Base-by-base conservation (phyloP, 495 filamentous ascomycete species). In the Penicillium atrosanguineum region DNA sequence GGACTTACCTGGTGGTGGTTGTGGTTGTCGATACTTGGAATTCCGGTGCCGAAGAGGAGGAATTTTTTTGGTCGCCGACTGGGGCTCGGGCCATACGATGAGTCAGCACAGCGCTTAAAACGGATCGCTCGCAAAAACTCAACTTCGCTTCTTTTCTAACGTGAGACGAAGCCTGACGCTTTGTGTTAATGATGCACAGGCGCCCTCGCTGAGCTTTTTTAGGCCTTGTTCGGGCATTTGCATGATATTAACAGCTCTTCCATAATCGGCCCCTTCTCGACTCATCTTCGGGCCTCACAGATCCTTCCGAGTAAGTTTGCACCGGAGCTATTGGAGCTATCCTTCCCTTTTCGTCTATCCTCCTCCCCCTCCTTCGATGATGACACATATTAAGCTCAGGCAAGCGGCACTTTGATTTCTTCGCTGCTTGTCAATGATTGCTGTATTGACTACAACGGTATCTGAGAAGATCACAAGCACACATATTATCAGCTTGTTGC, bases 401-500 rank as follows among this genome's bases (percentile, higher is more conserved):
- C 71, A 70, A 50, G 63, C 57, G 79, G 78, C 76, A 79, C 79
- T 73, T 79, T 86, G 83, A 87, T 85, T 88, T 90, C 84, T 83
- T 31, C 77, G 73, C 83, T 74, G 78, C 81, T 83, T 76, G 76
- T 81, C 87, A 64, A 78, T 96, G 91, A 80, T 79, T 78, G 70
- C 68, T 68, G 71, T 67, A 82, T 83, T 80, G 90, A 95, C 91
- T 96, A 95, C 91, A 95, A 95, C 91, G 91, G 91, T 96, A 95
- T 96, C 91, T 95, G 91, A 95, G 83, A 79, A 31, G 78, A 74
- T 44, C 25, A 37, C 28, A 28, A 44, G 46, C 44, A 44, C 52
- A 41, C 40, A 51, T 46, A 36, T 54, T 48, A 21, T 38, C 45
- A 47, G 50, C 46, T 40, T 57, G 44, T 19, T 44, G 48, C 7